These are phyloP conservation scores for Lepraria neglecta DNA, from an alignment of 495 filamentous ascomycete genomes.

Conservation along the genomic window DNA sequence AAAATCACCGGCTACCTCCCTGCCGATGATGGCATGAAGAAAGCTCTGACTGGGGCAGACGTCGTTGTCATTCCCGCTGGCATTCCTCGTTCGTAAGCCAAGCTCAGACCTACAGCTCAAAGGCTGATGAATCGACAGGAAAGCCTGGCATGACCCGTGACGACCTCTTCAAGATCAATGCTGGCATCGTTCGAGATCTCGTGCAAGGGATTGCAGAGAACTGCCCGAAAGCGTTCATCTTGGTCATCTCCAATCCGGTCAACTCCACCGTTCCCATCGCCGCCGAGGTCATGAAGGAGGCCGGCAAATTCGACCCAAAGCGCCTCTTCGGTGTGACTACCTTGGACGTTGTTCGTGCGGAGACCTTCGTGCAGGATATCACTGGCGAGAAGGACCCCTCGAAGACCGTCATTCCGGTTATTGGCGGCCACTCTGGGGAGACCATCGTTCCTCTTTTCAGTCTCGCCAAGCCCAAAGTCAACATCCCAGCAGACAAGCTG, in stretches of 20 bases:
- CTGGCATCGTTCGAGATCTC: conserved; percentile 84
- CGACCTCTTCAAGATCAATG: conserved; percentile 98
- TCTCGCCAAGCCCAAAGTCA: conserved; percentile 69
- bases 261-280: conserved; percentile 98
- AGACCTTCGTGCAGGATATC: conserved; percentile 88
- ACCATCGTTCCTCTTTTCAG: conserved; percentile 98
- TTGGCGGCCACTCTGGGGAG: conserved; percentile 94
- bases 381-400: conserved; percentile 74
- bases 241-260: conserved; percentile 98
- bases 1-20: conserved; percentile 88
- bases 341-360: conserved; percentile 93
- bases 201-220: conserved; percentile 78
- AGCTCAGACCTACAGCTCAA: not conserved
- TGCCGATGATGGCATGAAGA: conserved; percentile 80
- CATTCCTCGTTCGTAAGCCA: conserved; percentile 73
- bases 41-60: conserved; percentile 82
- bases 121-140: conserved; percentile 47
- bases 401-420: conserved; percentile 77
- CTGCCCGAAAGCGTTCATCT: conserved; percentile 82
- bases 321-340: conserved; percentile 97
- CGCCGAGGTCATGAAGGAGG: conserved; percentile 88
- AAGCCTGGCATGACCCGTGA: conserved; percentile 99
- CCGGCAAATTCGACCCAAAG: conserved; percentile 86
- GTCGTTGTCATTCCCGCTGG: conserved; percentile 95
- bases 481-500: conserved; percentile 80